Base-by-base conservation (phyloP, 345 rosid species). In the Bruguiera parviflora region DNA sequence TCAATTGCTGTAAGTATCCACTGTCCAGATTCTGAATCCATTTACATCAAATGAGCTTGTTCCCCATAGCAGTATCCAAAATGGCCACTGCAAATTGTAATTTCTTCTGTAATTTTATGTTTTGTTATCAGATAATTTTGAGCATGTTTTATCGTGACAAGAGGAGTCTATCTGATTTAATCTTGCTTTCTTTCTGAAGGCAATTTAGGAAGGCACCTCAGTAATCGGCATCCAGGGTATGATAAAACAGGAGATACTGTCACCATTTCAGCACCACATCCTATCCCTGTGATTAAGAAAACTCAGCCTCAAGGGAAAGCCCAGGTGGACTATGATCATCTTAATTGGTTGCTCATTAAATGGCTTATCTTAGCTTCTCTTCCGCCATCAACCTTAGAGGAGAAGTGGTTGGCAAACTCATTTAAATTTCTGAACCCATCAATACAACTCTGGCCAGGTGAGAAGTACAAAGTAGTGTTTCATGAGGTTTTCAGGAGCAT, bases 161-260 rank as follows among this genome's bases (percentile, higher is more conserved):
- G 31, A 13, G 21, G 57, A 19, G n/a, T 66, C 58, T 62, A 35
- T 57, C 58, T 69, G 29, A 25, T 59, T 74, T 66, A 24, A 32
- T 47, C 25, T 28, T 28, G 33, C 58, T 80, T 68, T 63, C 4
- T 71, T 55, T 68, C 13, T 69, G 58, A 78, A 93, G 97, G 96
- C 24, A 91, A 91, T 80, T 81, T 91, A 81, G 97, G 97, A 64
- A 94, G 92, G 87, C 96, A 94, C 78, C 84, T 89, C 29, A 83
- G 84, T 71, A 88, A 89, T 81, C 90, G 96, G 56, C 98, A 94
- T 77, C 95, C 97, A 2, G 98, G 98, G 64, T 94, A 91, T 47
- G 97, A 94, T 66, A 91, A 89, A 82, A 39, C 83, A 15, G 80
- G 79, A 53, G 95, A 94, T 75, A 69, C 65, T 75, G 72, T 82